These are phyloP conservation scores for Komagataea norvegica DNA, from an alignment of 1,139 yeast species.

Conservation along the genomic window DNA sequence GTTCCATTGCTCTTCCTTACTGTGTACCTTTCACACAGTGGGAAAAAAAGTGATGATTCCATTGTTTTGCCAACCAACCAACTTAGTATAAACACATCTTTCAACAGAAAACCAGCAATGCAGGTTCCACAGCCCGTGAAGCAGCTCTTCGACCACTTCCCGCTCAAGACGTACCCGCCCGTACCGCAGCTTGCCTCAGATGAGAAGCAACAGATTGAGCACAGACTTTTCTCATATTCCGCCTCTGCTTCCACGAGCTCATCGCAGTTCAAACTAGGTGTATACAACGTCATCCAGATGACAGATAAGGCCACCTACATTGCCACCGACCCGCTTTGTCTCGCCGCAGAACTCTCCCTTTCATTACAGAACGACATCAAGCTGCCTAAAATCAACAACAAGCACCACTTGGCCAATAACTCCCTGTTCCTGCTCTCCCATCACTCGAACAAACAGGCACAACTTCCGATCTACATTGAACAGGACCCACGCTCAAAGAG, in stretches of 20 bases:
- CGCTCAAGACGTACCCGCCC: conserved; percentile 37
- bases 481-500: conserved; percentile 11
- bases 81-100: not conserved
- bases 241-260: conserved; percentile 3
- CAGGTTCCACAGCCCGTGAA: conserved; percentile 41
- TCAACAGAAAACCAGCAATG: not conserved
- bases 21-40: no score
- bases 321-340: conserved; percentile 26
- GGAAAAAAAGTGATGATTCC: no score
- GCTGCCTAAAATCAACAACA: conserved; percentile 21
- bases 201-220: conserved; percentile 18
- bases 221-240: conserved; percentile 19
- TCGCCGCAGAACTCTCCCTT: conserved; percentile 19
- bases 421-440: conserved; percentile 21
- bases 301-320: conserved; percentile 14
- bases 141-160: conserved; percentile 46
- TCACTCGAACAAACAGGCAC: conserved; percentile 19
- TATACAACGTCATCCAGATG: conserved; percentile 22
- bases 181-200: conserved; percentile 22
- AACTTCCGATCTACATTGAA: conserved; percentile 22
- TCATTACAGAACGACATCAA: conserved; percentile 15
- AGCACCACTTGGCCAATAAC: conserved; percentile 17
- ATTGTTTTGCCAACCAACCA: not conserved
- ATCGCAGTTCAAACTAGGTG: conserved; percentile 21
- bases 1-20: conserved; percentile 5